These are phyloP conservation scores for Amanita fuliginea DNA, from an alignment of 768 basidiomycete species.

Conservation along the genomic window DNA sequence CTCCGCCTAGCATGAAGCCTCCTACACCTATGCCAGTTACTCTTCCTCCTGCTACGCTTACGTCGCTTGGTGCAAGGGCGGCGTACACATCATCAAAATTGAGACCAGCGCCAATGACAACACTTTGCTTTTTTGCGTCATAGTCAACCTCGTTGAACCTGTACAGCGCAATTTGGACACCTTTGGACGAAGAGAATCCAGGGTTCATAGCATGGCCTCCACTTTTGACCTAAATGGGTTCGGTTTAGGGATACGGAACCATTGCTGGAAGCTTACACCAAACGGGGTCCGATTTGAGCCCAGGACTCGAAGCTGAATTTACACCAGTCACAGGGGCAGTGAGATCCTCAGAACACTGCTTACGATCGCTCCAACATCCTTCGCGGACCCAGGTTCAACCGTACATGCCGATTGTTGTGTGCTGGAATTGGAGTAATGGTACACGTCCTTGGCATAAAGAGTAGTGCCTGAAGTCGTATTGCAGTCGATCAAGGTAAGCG, in stretches of 20 bases:
- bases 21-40: slow-evolving; percentile 36
- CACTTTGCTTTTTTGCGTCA: slow-evolving; percentile 18
- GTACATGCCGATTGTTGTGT: slow-evolving; percentile 1
- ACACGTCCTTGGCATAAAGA: neutral
- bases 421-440: slow-evolving; percentile 2
- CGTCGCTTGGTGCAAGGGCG: slow-evolving; percentile 25
- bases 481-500: neutral
- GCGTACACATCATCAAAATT: slow-evolving; percentile 44
- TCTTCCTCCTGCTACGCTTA: slow-evolving; percentile 38
- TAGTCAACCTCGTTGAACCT: slow-evolving; percentile 26
- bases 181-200: slow-evolving; percentile 38
- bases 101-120: slow-evolving; percentile 20
- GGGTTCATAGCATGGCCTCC: slow-evolving; percentile 35
- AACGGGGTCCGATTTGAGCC: neutral
- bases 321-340: neutral
- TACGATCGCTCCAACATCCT: slow-evolving; percentile 4
- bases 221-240: slow-evolving; percentile 30
- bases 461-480: neutral
- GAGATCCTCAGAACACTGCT: neutral
- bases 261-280: neutral
- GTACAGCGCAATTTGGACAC: slow-evolving; percentile 37
- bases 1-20: slow-evolving; percentile 39
- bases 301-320: neutral
- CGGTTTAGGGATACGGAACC: neutral
- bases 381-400: neutral